These are phyloP conservation scores for Suillus discolor DNA, from an alignment of 768 basidiomycete species.

Conservation along the genomic window DNA sequence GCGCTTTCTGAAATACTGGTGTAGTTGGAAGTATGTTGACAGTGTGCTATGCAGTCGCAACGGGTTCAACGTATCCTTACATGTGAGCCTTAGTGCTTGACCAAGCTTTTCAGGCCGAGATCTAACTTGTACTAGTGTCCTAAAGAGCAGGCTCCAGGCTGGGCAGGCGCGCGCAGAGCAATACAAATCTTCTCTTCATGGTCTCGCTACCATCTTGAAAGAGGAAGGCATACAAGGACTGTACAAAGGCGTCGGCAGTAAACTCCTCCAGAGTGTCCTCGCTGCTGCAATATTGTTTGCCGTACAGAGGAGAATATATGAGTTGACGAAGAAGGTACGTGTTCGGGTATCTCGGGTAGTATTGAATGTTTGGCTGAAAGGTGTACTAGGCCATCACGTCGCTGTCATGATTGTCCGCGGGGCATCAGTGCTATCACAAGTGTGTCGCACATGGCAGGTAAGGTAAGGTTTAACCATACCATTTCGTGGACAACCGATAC, in stretches of 20 bases:
- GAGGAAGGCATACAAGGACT: constrained; percentile 83
- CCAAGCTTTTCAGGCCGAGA: not conserved
- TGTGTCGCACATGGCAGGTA: not conserved
- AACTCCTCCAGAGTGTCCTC: constrained; percentile 89
- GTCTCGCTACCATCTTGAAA: constrained; percentile 73
- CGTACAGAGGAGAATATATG: constrained; percentile 81
- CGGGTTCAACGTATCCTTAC: constrained; percentile 70
- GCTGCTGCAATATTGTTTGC: constrained; percentile 95
- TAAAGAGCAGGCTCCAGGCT: constrained; percentile 80
- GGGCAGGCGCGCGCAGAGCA: constrained; percentile 66
- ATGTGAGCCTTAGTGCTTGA: constrained; percentile 45
- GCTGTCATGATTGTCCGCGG: not conserved
- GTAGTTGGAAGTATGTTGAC: constrained; percentile 3
- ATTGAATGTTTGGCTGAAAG: not conserved
- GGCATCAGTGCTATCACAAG: not conserved
- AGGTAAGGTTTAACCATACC: not conserved
- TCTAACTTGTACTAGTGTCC: constrained; percentile 43
- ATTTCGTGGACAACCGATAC: not conserved
- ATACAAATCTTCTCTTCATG: constrained; percentile 78
- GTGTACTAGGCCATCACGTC: not conserved
- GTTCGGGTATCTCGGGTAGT: not conserved
- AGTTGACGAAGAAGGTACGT: constrained; percentile 59
- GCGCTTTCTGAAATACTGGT: constrained; percentile 18
- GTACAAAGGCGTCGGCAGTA: constrained; percentile 86
- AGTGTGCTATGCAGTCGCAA: constrained; percentile 41